phyloP scores from a whole-genome alignment of 108 stramenopile genomes.

The Aurantiochytrium sp. region DNA sequence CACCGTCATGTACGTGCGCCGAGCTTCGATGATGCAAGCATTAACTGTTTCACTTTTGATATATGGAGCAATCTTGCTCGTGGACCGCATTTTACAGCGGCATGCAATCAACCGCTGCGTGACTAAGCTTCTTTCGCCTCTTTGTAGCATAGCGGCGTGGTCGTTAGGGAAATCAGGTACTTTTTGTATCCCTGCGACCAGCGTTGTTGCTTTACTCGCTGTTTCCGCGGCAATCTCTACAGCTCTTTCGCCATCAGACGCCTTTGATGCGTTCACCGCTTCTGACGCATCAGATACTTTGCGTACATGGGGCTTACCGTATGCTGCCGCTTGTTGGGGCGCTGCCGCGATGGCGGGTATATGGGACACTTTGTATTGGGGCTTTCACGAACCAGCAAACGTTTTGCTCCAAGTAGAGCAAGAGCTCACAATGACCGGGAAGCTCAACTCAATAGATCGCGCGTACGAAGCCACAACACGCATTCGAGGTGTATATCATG shows the following conservation, averaged over 20 bases:
- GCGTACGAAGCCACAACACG: neutral
- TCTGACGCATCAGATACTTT: no score
- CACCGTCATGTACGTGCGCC: neutral
- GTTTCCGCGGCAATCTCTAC: no score
- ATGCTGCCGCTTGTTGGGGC: no score
- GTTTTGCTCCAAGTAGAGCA: neutral
- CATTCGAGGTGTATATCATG: neutral
- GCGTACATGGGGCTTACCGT: no score
- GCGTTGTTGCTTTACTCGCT: no score
- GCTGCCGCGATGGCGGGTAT: neutral
- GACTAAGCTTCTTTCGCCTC: no score
- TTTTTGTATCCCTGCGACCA: no score
- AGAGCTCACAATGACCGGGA: neutral
- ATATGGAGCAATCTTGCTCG: neutral
- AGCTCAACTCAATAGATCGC: neutral
- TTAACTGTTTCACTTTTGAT: neutral
- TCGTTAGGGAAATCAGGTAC: no score
- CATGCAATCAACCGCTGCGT: no score
- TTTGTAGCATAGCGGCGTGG: no score
- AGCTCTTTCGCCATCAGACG: no score
- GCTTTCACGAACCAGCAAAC: neutral
- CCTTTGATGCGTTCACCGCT: no score
- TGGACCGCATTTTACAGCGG: neutral
- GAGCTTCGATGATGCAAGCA: neutral
- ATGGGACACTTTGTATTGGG: neutral